Percentiles rank a stretch among this genome's conserved stretches.
phyloP scores from a whole-genome alignment of 2,329 filamentous ascomycete genomes.

The Diplodia intermedia region DNA sequence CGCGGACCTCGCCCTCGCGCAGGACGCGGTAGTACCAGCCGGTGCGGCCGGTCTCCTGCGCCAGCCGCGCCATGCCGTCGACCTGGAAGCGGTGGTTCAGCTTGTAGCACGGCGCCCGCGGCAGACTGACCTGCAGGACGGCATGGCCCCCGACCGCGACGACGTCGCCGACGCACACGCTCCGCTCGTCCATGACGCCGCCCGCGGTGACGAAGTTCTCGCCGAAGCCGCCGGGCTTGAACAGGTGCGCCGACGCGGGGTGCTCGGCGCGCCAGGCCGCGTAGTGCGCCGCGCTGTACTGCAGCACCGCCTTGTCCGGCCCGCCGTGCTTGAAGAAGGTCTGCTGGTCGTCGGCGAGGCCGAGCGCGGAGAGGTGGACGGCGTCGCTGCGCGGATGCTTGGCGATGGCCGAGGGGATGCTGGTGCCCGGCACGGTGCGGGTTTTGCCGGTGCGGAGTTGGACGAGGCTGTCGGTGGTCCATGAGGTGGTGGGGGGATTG shows the following conservation, averaged over 20 bases:
- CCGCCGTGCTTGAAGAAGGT: conserved; percentile 68
- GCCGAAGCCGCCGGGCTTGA: conserved; percentile 66
- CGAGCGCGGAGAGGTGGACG: conserved; percentile 46
- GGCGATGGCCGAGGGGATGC: conserved; percentile 63
- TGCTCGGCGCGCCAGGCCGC: conserved; percentile 60
- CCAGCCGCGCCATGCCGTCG: conserved; percentile 66
- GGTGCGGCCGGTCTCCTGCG: conserved; percentile 64
- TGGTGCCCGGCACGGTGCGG: conserved; percentile 59
- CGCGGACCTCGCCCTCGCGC: conserved; percentile 60
- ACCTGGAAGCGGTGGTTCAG: conserved; percentile 71
- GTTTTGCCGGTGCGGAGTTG: conserved; percentile 65
- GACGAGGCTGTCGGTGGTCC: conserved; percentile 56
- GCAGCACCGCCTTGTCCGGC: conserved; percentile 67
- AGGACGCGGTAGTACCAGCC: conserved; percentile 72
- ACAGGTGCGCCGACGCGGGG: conserved; percentile 59
- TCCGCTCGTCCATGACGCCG: conserved; percentile 64
- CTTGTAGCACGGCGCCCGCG: conserved; percentile 71
- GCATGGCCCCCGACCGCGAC: conserved; percentile 57
- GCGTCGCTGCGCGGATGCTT: conserved; percentile 48
- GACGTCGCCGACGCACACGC: conserved; percentile 70
- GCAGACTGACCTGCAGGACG: conserved; percentile 65
- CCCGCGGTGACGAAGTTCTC: conserved; percentile 67
- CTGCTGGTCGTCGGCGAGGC: conserved; percentile 67
- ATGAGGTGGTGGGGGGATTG: conserved; percentile 37
- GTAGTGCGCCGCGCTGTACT: conserved; percentile 68